Conservation (phyloP, 2,329 filamentous ascomycete species). For the Aureobasidium sp. region DNA sequence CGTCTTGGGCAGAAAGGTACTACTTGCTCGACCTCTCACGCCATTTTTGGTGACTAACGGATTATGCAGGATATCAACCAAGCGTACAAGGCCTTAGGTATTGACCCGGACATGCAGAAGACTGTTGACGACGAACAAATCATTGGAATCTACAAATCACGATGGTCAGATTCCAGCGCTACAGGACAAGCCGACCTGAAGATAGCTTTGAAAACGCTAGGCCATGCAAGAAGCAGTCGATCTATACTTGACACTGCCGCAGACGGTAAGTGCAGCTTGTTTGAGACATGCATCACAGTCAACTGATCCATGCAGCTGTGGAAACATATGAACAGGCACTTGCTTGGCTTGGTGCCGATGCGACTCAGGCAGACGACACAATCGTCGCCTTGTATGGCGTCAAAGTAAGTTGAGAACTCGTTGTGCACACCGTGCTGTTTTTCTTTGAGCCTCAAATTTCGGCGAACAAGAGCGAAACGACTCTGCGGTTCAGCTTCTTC, state of each 20-base stretch:
- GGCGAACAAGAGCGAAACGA: neutral
- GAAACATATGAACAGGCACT: slow-evolving; percentile 57
- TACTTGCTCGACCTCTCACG: too few species aligned
- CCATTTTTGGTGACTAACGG: neutral
- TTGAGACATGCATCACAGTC: neutral
- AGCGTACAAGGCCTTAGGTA: slow-evolving; percentile 52
- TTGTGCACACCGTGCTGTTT: neutral
- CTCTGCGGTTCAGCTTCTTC: neutral
- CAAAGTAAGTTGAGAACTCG: slow-evolving; percentile 37
- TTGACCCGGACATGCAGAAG: slow-evolving; percentile 36
- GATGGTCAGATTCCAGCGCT: slow-evolving; percentile 19
- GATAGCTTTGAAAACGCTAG: slow-evolving; percentile 51
- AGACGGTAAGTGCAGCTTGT: slow-evolving; percentile 33
- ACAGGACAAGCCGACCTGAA: slow-evolving; percentile 42
- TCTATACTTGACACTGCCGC: slow-evolving; percentile 50
- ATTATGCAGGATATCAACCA: slow-evolving; percentile 38
- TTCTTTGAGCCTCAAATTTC: neutral
- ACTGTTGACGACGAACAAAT: slow-evolving; percentile 50
- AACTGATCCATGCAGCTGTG: slow-evolving; percentile 32
- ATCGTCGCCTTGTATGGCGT: slow-evolving; percentile 48
- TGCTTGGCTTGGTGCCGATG: slow-evolving; percentile 48
- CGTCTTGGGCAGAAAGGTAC: slow-evolving; percentile 39
- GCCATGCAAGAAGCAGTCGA: slow-evolving; percentile 47
- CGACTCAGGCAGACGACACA: slow-evolving; percentile 43
- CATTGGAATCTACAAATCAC: slow-evolving; percentile 51